Evolutionary conservation across 2,329 filamentous ascomycete genomes (phyloP).

Genomic region (Colletotrichum abscissum): DNA sequence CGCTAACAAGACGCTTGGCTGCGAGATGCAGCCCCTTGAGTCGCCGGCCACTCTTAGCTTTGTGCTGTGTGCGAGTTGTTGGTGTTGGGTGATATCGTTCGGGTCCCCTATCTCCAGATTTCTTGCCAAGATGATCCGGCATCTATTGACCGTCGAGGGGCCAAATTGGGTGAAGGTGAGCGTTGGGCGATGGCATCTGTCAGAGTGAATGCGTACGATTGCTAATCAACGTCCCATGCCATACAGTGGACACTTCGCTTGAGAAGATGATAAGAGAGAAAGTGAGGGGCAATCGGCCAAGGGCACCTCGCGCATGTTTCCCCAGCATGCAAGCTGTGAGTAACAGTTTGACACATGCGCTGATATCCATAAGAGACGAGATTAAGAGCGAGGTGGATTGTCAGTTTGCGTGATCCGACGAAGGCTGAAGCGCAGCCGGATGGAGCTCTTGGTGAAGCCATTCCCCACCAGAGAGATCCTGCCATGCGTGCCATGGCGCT

Average conservation of each 20-base stretch:
- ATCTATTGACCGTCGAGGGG: constrained; percentile 5
- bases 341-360: constrained; percentile 24
- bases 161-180: neutral
- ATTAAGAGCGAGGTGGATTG: neutral
- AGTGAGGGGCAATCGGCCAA: neutral
- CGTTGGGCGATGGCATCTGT: too few relatives aligned
- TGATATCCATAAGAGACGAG: constrained; percentile 5
- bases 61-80: neutral
- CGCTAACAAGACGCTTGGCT: constrained; percentile 17
- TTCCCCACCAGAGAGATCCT: constrained; percentile 13
- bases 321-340: constrained; percentile 30
- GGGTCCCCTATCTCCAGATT: neutral
- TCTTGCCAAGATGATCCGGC: constrained; percentile 20
- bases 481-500: constrained; percentile 12
- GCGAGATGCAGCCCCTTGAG: constrained; percentile 1
- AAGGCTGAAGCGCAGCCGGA: neutral
- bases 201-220: neutral
- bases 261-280: neutral
- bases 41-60: neutral
- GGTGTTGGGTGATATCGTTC: constrained; percentile 5
- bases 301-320: constrained; percentile 1
- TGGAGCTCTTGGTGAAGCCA: constrained; percentile 13
- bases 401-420: neutral
- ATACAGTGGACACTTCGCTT: neutral
- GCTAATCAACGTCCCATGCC: constrained; percentile 1